Base-by-base conservation (phyloP, 2,329 filamentous ascomycete genomes). In the Claviceps quebecensis region DNA sequence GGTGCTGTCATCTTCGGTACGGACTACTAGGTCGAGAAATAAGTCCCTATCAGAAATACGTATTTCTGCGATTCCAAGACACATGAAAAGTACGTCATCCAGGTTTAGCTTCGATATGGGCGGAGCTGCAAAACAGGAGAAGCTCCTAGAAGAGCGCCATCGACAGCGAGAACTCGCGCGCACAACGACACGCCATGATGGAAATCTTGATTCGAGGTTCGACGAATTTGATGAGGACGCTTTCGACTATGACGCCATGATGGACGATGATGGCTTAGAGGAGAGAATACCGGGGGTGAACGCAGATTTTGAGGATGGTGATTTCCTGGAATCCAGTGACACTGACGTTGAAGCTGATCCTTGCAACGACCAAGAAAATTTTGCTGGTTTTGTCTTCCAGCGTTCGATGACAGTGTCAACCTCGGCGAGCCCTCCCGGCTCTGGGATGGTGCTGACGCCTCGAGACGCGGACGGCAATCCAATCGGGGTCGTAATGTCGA, bases 31-130 rank as follows among this genome's bases (percentile, higher is more conserved):
- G 66, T 78, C 79, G 1, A 72, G 75, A 39, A 75, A 78, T 51
- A 61, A 72, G 3, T 81, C 76, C n/a, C 53, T 73, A 1, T 75
- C 76, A 0, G 71, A 71, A 4, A 61, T 69, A 2, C 76, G 74
- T 6, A 62, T 70, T 2, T 76, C 74, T 6, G 72, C 75, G 1
- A 54, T 83, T 37, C 80, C 80, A 2, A 76, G 69, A 54, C 80
- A 83, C 55, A 83, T 84, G 80, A 84, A 83, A 65, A 89, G 85
- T 62, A 86, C 83, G 11, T 86, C 86, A 0, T 88, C 84, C 0
- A 74, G 86, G 14, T 90, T 91, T 61, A 90, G 86, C 59, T 91
- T 91, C 60, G 86, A 90, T 60, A 86, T 89, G 73, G 77, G 82
- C 16, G 83, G 83, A 5, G 79, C 79, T 5, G 84, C 84, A 14